A percentile compares a stretch with the other conserved stretches of the same genome.
phyloP scores from a whole-genome alignment of 2,329 filamentous ascomycete genomes.

The Colletotrichum euphorbiae region DNA sequence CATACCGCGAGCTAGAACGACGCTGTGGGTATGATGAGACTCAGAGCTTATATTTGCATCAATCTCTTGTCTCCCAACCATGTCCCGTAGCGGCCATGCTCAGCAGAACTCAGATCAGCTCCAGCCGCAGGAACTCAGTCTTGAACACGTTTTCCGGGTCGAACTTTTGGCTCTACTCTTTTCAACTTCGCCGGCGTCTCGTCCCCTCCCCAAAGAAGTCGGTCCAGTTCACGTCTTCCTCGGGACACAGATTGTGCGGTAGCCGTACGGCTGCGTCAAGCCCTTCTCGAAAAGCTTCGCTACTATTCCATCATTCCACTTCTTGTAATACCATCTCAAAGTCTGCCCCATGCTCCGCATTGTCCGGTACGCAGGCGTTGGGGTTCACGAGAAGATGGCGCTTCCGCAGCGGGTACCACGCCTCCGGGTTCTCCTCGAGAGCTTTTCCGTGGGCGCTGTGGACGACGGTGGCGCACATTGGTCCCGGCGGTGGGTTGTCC shows the following conservation, averaged over 20 bases:
- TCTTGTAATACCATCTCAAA: constrained; percentile 40
- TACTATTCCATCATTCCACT: constrained; percentile 41
- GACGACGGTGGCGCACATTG: constrained; percentile 15
- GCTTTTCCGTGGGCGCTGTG: constrained; percentile 28
- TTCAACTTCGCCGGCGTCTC: constrained; percentile 41
- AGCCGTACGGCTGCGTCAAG: constrained; percentile 46
- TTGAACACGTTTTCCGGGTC: constrained; percentile 39
- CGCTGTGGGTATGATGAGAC: too few species aligned
- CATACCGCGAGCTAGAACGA: too few species aligned
- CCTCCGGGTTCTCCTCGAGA: constrained; percentile 11
- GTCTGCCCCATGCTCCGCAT: constrained; percentile 44
- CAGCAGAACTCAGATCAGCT: not conserved
- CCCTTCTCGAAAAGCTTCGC: constrained; percentile 48
- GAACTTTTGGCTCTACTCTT: constrained; percentile 31
- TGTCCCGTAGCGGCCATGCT: not conserved
- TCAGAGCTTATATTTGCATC: too few species aligned
- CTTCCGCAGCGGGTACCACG: constrained; percentile 46
- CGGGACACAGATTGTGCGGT: constrained; percentile 30
- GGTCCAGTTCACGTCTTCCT: constrained; percentile 42
- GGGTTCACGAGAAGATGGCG: constrained; percentile 45
- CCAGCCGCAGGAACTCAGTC: constrained; percentile 20
- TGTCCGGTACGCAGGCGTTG: constrained; percentile 42
- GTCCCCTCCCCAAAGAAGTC: constrained; percentile 47
- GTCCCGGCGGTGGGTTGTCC: constrained; percentile 2
- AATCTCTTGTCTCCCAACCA: too few species aligned